Evolutionary conservation across 306 rosid species (phyloP).

Genomic region (Cicer pinnatifidum): DNA sequence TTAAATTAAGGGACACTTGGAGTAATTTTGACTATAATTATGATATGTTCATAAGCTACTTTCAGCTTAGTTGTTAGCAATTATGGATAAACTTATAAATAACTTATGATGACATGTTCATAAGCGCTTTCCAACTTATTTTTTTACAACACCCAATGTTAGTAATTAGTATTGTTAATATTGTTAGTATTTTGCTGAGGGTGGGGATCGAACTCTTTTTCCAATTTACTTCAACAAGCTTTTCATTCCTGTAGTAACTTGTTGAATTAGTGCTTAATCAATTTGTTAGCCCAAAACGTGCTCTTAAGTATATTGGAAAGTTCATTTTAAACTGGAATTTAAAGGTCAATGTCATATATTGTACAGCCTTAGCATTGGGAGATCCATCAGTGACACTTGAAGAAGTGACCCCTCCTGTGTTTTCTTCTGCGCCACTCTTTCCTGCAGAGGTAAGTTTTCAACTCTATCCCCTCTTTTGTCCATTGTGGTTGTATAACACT

Average conservation of each 20-base stretch:
- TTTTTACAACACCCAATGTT: too few relatives aligned
- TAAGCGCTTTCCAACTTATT: not conserved
- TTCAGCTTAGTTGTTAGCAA: not conserved
- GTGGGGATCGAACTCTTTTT: not conserved
- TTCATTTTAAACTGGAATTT: slow-evolving; percentile 22
- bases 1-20: too few relatives aligned
- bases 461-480: slow-evolving; percentile 26
- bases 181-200: too few relatives aligned
- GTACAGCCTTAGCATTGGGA: slow-evolving; percentile 85
- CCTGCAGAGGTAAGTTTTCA: slow-evolving; percentile 74
- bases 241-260: not conserved
- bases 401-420: slow-evolving; percentile 76
- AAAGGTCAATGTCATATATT: slow-evolving; percentile 6
- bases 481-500: slow-evolving; percentile 13
- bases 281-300: not conserved
- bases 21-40: too few relatives aligned
- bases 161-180: too few relatives aligned
- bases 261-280: not conserved
- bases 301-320: not conserved
- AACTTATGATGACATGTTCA: not conserved
- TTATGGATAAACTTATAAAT: not conserved
- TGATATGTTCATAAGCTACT: slow-evolving; percentile 3
- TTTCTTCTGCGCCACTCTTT: slow-evolving; percentile 76
- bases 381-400: slow-evolving; percentile 82
- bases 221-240: not conserved